Percentiles rank a stretch among this genome's conserved stretches.
phyloP scores from a whole-genome alignment of 2,329 filamentous ascomycete genomes.

The Leptodontidium sp. region DNA sequence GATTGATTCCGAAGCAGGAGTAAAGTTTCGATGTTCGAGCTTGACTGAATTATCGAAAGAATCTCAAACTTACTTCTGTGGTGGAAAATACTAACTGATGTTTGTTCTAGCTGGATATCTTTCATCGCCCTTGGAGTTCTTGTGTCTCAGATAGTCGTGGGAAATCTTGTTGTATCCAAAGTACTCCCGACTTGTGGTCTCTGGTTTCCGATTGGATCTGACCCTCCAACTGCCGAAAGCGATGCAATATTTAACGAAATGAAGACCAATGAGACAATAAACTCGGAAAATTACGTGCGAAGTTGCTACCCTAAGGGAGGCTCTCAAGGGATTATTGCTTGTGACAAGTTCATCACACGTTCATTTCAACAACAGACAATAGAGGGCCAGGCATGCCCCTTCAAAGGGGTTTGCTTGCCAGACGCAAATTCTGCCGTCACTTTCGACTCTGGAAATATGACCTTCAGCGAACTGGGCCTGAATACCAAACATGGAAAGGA shows the following conservation, averaged over 20 bases:
- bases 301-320: not conserved
- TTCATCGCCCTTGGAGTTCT: not conserved
- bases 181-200: not conserved
- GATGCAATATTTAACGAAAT: not conserved
- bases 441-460: not conserved
- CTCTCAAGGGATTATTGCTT: not conserved
- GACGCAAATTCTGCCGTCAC: not conserved
- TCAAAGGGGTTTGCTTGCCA: not conserved
- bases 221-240: not conserved
- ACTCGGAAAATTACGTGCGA: not conserved
- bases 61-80: not conserved
- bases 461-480: not conserved
- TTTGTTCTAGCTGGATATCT: not conserved
- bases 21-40: not conserved
- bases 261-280: not conserved
- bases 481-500: not conserved
- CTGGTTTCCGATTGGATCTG: not conserved
- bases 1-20: not conserved
- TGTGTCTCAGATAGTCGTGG: not conserved
- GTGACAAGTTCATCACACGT: not conserved
- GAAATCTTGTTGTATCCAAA: not conserved
- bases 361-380: not conserved
- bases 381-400: not conserved
- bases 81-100: too few species aligned
- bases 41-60: not conserved